Evolutionary conservation across 768 basidiomycete genomes (phyloP).

Genomic region (Peribolospora kevripleyi): DNA sequence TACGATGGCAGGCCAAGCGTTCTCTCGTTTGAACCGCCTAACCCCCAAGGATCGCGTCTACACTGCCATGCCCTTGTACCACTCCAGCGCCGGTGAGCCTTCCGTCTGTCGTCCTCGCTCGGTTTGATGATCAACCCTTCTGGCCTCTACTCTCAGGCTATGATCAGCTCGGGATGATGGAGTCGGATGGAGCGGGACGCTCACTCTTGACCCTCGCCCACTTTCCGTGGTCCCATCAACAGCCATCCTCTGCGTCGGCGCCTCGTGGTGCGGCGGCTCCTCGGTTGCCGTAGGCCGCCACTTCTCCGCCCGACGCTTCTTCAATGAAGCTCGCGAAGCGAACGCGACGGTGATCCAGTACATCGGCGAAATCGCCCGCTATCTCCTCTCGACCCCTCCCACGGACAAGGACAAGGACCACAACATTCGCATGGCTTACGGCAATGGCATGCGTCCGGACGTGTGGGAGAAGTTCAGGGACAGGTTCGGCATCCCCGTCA

Average conservation of each 20-base stretch:
- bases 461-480: conserved; percentile 10
- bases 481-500: conserved; percentile 6
- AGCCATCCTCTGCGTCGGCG: conserved; percentile 4
- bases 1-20: not conserved
- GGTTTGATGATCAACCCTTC: not conserved
- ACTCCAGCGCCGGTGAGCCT: conserved; percentile 4
- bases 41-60: conserved; percentile 5
- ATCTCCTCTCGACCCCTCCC: conserved; percentile 7
- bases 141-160: not conserved
- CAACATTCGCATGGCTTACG: conserved; percentile 7
- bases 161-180: no score
- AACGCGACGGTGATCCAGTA: conserved; percentile 8
- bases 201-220: not conserved
- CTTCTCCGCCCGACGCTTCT: conserved; percentile 7
- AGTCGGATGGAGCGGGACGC: no score
- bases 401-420: conserved; percentile 4
- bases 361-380: conserved; percentile 7
- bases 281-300: conserved; percentile 10
- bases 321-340: conserved; percentile 7
- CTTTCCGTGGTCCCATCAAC: no score
- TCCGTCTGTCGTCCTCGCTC: not conserved
- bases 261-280: conserved; percentile 3
- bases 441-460: conserved; percentile 6
- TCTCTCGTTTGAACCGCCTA: conserved; percentile 4
- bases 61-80: conserved; percentile 10